phyloP scores from a whole-genome alignment of 495 filamentous ascomycete species.

The Penicillium canescens region DNA sequence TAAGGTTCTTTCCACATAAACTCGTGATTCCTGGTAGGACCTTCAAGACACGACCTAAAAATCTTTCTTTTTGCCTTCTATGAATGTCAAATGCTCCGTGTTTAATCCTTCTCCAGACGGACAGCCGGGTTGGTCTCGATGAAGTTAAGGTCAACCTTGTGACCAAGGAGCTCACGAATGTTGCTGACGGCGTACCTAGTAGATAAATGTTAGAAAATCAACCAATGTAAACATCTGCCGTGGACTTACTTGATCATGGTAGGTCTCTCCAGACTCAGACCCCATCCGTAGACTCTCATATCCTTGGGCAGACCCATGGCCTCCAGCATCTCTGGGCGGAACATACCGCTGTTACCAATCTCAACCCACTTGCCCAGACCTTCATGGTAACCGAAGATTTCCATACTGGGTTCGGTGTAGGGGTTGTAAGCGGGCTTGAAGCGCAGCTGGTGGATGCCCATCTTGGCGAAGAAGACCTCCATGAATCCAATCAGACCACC shows the following conservation, averaged over 20 bases:
- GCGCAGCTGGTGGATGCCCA: slow-evolving; percentile 83
- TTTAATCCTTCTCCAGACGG: slow-evolving; percentile 72
- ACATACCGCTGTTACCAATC: slow-evolving; percentile 98
- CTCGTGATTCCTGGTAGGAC: slow-evolving; percentile 21
- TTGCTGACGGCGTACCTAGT: slow-evolving; percentile 72
- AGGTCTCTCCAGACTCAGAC: slow-evolving; percentile 85
- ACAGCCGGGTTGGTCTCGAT: slow-evolving; percentile 82
- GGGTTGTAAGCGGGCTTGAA: slow-evolving; percentile 99
- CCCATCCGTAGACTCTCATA: slow-evolving; percentile 89
- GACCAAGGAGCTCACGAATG: slow-evolving; percentile 81
- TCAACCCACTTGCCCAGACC: slow-evolving; percentile 91
- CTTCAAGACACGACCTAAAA: slow-evolving; percentile 22
- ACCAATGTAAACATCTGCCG: neutral
- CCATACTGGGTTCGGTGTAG: slow-evolving; percentile 97
- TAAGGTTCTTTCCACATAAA: slow-evolving; percentile 27
- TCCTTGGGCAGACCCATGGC: slow-evolving; percentile 86
- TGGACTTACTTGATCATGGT: slow-evolving; percentile 89
- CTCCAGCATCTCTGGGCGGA: slow-evolving; percentile 94
- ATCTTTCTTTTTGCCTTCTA: slow-evolving; percentile 22
- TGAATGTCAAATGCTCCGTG: slow-evolving; percentile 7
- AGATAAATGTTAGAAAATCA: slow-evolving; percentile 8
- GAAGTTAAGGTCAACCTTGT: slow-evolving; percentile 81
- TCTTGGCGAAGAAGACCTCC: slow-evolving; percentile 92
- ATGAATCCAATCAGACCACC: slow-evolving; percentile 96
- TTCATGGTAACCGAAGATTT: slow-evolving; percentile 91